Conservation (phyloP, 2,329 filamentous ascomycete genomes). For the Trichoderma citrinoviride region DNA sequence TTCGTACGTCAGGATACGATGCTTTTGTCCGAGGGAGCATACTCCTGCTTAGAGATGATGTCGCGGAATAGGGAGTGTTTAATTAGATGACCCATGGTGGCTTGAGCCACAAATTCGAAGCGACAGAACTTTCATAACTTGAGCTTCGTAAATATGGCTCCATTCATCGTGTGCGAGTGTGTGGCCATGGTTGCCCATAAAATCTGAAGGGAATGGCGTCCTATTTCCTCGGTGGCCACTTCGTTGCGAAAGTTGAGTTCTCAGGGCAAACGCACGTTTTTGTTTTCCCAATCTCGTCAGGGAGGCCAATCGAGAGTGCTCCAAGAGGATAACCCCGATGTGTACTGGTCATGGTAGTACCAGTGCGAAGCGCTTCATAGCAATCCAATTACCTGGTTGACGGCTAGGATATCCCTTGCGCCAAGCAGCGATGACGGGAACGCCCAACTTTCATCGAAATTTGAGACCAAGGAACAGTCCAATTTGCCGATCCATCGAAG, state of each 20-base stretch:
- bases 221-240: no score
- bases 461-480: neutral
- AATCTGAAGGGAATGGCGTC: no score
- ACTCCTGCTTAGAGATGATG: neutral
- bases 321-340: slow-evolving; percentile 29
- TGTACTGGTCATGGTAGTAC: neutral
- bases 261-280: slow-evolving; percentile 48
- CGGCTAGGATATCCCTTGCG: neutral
- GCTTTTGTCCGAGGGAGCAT: neutral
- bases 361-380: no score
- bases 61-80: neutral
- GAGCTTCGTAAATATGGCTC: neutral
- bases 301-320: slow-evolving; percentile 56
- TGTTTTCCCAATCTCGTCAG: slow-evolving; percentile 45
- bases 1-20: neutral
- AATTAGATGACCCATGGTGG: slow-evolving; percentile 19
- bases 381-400: neutral
- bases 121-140: neutral
- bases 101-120: neutral
- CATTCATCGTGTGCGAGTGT: neutral
- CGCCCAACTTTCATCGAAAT: neutral
- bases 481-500: neutral
- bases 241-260: no score
- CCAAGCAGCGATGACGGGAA: neutral
- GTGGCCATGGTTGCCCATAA: no score